Conservation (phyloP, 2,329 filamentous ascomycete genomes). For the Neonectria coccinea region DNA sequence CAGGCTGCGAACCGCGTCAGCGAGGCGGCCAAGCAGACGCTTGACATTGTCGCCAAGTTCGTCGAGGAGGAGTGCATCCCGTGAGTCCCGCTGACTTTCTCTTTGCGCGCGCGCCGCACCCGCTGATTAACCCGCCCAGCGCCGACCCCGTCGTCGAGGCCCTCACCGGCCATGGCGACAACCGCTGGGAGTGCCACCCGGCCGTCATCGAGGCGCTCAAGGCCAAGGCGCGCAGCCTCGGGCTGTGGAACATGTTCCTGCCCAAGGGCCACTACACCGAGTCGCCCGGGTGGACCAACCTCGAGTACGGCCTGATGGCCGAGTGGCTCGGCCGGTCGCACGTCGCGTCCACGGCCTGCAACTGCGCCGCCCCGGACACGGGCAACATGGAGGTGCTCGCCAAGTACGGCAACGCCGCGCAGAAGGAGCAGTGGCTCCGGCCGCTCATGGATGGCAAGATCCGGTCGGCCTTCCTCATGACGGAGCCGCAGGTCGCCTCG, state of each 20-base stretch:
- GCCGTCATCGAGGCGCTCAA: slow-evolving; percentile 90
- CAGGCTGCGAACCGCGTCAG: slow-evolving; percentile 74
- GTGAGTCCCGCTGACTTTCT: slow-evolving; percentile 55
- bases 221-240: slow-evolving; percentile 81
- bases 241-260: slow-evolving; percentile 98
- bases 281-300: slow-evolving; percentile 92
- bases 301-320: slow-evolving; percentile 98
- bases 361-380: slow-evolving; percentile 91
- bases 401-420: slow-evolving; percentile 87
- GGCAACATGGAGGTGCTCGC: slow-evolving; percentile 96
- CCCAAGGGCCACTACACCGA: slow-evolving; percentile 95
- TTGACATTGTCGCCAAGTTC: slow-evolving; percentile 93
- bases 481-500: slow-evolving; percentile 87
- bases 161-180: slow-evolving; percentile 80
- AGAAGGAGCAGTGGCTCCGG: slow-evolving; percentile 86
- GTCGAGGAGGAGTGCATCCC: slow-evolving; percentile 96
- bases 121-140: slow-evolving; percentile 51
- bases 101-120: not conserved
- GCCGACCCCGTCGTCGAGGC: slow-evolving; percentile 85
- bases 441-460: slow-evolving; percentile 88
- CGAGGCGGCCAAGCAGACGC: slow-evolving; percentile 83
- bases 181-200: slow-evolving; percentile 85
- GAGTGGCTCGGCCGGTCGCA: slow-evolving; percentile 91
- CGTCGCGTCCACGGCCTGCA: slow-evolving; percentile 86
- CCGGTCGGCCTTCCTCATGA: slow-evolving; percentile 93